Percentiles rank a stretch among this genome's conserved stretches.
phyloP scores from a whole-genome alignment of 148 eudicot genomes.

The Silene conica region DNA sequence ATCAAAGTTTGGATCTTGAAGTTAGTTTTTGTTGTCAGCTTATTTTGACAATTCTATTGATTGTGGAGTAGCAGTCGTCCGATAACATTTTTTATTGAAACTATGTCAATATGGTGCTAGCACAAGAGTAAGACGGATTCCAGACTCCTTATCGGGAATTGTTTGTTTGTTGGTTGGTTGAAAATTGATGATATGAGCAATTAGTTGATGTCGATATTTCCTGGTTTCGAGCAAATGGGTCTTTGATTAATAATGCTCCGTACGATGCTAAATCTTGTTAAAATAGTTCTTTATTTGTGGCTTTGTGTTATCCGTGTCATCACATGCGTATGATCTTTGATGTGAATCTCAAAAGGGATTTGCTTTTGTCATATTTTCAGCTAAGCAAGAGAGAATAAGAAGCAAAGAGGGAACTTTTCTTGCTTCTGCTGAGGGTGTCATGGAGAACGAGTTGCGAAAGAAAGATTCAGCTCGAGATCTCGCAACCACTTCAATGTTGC shows the following conservation, averaged over 20 bases:
- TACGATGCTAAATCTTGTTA: neutral
- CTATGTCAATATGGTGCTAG: too few species aligned
- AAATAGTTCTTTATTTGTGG: neutral
- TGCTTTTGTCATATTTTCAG: constrained; percentile 27
- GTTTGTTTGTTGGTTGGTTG: too few species aligned
- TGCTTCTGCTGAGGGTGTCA: constrained; percentile 30
- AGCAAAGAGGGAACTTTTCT: constrained; percentile 16
- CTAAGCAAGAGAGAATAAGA: constrained; percentile 12
- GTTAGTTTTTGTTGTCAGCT: too few species aligned
- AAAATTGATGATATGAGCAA: too few species aligned
- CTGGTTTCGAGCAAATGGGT: too few species aligned
- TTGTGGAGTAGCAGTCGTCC: too few species aligned
- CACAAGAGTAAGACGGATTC: too few species aligned
- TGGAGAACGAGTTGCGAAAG: constrained; percentile 36
- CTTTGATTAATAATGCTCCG: too few species aligned
- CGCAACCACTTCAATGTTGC: constrained; percentile 33
- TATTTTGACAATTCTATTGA: too few species aligned
- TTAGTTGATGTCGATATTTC: too few species aligned
- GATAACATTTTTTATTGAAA: too few species aligned
- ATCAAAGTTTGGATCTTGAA: neutral
- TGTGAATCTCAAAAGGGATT: constrained; percentile 25
- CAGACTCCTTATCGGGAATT: too few species aligned
- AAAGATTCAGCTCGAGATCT: constrained; percentile 4
- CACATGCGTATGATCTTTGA: neutral
- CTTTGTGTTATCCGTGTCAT: neutral